Evolutionary conservation across 1,284 basidiomycete genomes (phyloP), one percentile per base, ranked within the genome.

Genomic region (Pterulicium gracile): DNA sequence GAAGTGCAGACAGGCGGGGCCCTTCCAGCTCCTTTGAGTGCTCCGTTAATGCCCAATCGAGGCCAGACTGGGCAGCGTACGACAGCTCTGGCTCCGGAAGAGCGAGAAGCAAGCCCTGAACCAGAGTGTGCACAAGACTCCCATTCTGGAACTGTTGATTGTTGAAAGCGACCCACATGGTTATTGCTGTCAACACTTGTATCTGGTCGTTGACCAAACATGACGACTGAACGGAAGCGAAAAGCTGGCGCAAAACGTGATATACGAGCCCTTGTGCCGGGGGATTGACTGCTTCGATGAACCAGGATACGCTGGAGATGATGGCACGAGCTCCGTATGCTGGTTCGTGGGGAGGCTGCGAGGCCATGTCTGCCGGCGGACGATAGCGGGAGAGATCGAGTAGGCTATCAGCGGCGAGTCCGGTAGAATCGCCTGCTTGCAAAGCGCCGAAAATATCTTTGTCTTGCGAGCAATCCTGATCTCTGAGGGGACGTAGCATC

Each of bases 151-250:
- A 82, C 39, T 77, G 70, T 24, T 65, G 56, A 40, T 66, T 56
- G 47, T 77, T 73, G 19, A 73, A 67, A 1, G 89, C 70, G 20
- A 90, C 69, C 70, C 87, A 81, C 13, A 95, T 60, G 17, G 77
- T 79, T 19, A 96, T 65, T 0, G 80, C 76, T 47, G 88, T 82
- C 23, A 94, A 60, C 22, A 86, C 66, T 3, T 93, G 79, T 40
- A 82, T 62, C 60, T 96, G 90, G 57, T 96, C 90, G 57, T 90
- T 89, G 51, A 95, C 73, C 36, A 97, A 71, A n/a, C 80, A 81
- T 0, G 80, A 78, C 2, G 66, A 61, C 49, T 86, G 73, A 21
- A 93, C 66, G 34, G 72, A 69, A 4, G 81, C 70, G 52, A 95
- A 79, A 5, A 95, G 66, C 46, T 79, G 76, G 47, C 87, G 79